Evolutionary conservation across 371 early-diverging fungal genomes (phyloP).

Genomic region (Smittium mucronatum): DNA sequence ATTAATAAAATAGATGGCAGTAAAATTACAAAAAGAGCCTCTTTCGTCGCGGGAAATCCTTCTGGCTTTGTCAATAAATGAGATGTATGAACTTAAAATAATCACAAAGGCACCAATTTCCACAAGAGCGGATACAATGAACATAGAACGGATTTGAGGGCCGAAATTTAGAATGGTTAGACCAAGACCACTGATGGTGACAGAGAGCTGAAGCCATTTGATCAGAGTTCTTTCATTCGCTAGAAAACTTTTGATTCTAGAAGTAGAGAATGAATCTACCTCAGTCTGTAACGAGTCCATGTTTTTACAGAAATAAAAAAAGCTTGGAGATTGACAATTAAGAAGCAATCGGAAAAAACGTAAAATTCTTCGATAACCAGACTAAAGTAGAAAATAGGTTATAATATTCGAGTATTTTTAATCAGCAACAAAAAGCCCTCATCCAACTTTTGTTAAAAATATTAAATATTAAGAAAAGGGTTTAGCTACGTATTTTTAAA

Average conservation of each 20-base stretch:
- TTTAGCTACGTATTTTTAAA: no score
- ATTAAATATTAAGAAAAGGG: no score
- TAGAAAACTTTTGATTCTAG: slow-evolving; percentile 70
- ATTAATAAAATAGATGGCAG: not conserved
- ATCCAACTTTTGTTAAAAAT: no score
- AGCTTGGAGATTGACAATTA: no score
- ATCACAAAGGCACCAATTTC: slow-evolving; percentile 30
- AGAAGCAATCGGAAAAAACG: no score
- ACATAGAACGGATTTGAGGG: slow-evolving; percentile 35
- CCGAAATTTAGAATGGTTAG: slow-evolving; percentile 69
- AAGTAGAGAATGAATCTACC: not conserved
- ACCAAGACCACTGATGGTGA: slow-evolving; percentile 57
- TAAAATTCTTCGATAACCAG: no score
- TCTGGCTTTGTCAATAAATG: slow-evolving; percentile 27
- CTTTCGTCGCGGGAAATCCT: slow-evolving; percentile 29
- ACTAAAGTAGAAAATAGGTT: no score
- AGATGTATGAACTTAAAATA: slow-evolving; percentile 29
- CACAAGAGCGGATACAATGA: slow-evolving; percentile 27
- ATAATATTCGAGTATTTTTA: no score
- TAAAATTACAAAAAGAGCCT: slow-evolving; percentile 21
- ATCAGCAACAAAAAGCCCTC: no score
- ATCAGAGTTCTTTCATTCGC: slow-evolving; percentile 91
- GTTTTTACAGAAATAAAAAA: no score
- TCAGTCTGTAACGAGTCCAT: not conserved
- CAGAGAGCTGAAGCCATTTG: slow-evolving; percentile 73